Evolutionary conservation across 2,329 filamentous ascomycete genomes (phyloP).

Genomic region (Rutstroemia sp.): DNA sequence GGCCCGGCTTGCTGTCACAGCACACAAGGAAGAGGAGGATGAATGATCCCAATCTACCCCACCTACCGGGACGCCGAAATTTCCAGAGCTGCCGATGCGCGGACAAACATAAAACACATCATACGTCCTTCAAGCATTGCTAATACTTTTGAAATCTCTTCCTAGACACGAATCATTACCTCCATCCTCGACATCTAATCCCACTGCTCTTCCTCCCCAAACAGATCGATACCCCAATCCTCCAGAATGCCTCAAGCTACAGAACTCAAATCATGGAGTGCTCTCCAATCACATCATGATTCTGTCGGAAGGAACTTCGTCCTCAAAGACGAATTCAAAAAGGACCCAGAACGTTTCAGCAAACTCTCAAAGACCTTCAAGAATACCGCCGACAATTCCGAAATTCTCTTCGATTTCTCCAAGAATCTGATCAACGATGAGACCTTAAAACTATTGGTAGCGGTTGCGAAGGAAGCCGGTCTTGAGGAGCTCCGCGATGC

Average conservation of each 20-base stretch:
- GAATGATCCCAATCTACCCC: too few relatives aligned
- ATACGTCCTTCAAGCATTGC: too few relatives aligned
- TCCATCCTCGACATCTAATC: too few relatives aligned
- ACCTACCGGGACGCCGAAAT: too few relatives aligned
- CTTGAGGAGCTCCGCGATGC: slow-evolving; percentile 90
- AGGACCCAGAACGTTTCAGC: slow-evolving; percentile 79
- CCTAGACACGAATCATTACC: too few relatives aligned
- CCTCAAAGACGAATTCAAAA: slow-evolving; percentile 85
- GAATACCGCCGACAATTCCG: slow-evolving; percentile 68
- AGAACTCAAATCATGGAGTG: slow-evolving; percentile 78
- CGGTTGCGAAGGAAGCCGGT: slow-evolving; percentile 85
- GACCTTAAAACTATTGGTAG: slow-evolving; percentile 76
- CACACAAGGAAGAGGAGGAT: too few relatives aligned
- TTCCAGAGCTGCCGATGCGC: too few relatives aligned
- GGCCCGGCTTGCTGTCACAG: too few relatives aligned
- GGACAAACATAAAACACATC: too few relatives aligned
- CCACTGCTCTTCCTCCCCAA: not conserved
- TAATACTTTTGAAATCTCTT: too few relatives aligned
- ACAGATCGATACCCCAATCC: not conserved
- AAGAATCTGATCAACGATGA: slow-evolving; percentile 98
- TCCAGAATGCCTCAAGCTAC: slow-evolving; percentile 70
- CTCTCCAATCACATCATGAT: slow-evolving; percentile 86
- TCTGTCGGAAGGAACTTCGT: slow-evolving; percentile 81
- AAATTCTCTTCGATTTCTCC: slow-evolving; percentile 96
- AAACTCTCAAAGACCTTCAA: slow-evolving; percentile 84